Percentiles rank a stretch among this genome's conserved stretches.
phyloP scores from a whole-genome alignment of 352 stramenopile species.

The Phytophthora quininea region DNA sequence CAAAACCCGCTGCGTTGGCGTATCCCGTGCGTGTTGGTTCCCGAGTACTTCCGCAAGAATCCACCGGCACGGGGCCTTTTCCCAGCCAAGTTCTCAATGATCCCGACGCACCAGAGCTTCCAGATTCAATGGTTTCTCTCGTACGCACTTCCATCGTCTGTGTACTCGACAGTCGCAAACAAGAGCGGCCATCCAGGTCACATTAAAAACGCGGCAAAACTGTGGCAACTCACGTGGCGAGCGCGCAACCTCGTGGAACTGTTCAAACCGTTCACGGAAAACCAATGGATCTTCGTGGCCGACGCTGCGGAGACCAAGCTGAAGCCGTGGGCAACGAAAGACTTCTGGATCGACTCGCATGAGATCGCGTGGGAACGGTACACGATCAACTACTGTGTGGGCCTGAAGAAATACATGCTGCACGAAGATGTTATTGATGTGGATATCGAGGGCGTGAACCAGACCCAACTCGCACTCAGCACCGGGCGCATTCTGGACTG shows the following conservation, averaged over 20 bases:
- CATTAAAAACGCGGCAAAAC: conserved; percentile 66
- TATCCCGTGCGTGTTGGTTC: conserved; percentile 61
- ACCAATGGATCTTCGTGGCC: conserved; percentile 81
- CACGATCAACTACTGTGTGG: conserved; percentile 85
- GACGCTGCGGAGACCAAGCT: conserved; percentile 55
- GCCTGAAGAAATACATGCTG: conserved; percentile 84
- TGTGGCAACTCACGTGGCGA: conserved; percentile 81
- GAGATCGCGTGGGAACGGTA: conserved; percentile 88
- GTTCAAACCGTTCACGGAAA: conserved; percentile 90
- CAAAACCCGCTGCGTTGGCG: conserved; percentile 86
- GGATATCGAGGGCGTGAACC: conserved; percentile 75
- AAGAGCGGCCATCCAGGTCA: conserved; percentile 63
- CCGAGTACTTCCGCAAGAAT: conserved; percentile 78
- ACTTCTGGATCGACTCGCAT: conserved; percentile 73
- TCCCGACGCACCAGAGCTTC: conserved; percentile 80
- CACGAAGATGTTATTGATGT: conserved; percentile 86
- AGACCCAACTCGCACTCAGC: conserved; percentile 83
- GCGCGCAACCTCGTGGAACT: conserved; percentile 77
- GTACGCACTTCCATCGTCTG: conserved; percentile 81
- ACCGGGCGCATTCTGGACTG: conserved; percentile 84
- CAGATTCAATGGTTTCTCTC: conserved; percentile 84
- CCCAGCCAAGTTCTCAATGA: conserved; percentile 77
- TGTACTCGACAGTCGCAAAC: conserved; percentile 81
- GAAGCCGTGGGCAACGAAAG: conserved; percentile 28
- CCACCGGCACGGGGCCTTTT: conserved; percentile 58